Evolutionary conservation across 2,329 filamentous ascomycete species (phyloP).

Genomic region (Aureobasidium subglaciale): DNA sequence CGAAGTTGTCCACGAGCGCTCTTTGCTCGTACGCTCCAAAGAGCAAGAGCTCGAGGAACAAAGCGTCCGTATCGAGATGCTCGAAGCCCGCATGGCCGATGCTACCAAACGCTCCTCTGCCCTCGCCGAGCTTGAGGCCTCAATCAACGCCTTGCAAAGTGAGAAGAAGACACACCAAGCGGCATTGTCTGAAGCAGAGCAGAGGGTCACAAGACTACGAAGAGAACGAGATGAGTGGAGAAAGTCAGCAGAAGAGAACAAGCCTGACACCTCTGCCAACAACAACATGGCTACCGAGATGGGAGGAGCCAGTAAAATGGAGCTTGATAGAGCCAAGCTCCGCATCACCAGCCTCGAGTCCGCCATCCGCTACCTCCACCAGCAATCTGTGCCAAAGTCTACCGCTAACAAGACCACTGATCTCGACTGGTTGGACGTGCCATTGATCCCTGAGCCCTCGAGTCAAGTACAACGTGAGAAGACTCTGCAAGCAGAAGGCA

Average conservation of each 20-base stretch:
- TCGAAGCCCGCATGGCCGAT: constrained; percentile 81
- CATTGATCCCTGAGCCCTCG: constrained; percentile 43
- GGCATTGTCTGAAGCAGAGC: constrained; percentile 47
- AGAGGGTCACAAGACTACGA: constrained; percentile 39
- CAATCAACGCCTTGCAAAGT: constrained; percentile 48
- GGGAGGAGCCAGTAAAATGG: constrained; percentile 59
- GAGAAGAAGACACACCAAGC: constrained; percentile 24
- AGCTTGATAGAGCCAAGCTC: constrained; percentile 66
- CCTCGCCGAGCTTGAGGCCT: constrained; percentile 56
- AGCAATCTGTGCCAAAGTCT: constrained; percentile 47
- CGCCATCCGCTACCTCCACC: constrained; percentile 60
- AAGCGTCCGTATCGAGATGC: constrained; percentile 85
- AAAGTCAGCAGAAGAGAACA: constrained; percentile 54
- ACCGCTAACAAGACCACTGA: constrained; percentile 21
- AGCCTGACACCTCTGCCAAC: constrained; percentile 42
- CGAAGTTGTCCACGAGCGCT: constrained; percentile 71
- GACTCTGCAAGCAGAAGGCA: constrained; percentile 54
- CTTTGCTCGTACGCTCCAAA: constrained; percentile 41
- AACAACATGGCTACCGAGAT: constrained; percentile 34
- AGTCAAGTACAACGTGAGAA: constrained; percentile 34
- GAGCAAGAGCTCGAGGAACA: constrained; percentile 81
- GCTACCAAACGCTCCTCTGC: constrained; percentile 68
- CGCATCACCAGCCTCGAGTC: constrained; percentile 59
- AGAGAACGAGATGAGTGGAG: constrained; percentile 61
- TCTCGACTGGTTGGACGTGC: constrained; percentile 58